phyloP scores from a whole-genome alignment of 345 rosid species.

The Lepidium africanum region DNA sequence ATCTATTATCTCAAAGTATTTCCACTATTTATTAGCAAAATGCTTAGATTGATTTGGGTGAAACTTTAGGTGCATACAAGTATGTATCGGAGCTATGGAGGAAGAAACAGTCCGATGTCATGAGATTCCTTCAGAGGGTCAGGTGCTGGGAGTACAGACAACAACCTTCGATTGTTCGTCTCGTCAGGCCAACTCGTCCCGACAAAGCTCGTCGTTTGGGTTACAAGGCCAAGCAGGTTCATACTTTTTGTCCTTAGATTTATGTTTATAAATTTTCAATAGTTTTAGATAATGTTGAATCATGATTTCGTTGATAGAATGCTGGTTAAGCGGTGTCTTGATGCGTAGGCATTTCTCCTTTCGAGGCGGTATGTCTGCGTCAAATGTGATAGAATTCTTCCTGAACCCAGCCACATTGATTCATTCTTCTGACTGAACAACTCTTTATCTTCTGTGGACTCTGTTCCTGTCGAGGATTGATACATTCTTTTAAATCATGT shows the following conservation, averaged over 20 bases:
- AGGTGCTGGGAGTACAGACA: slow-evolving; percentile 93
- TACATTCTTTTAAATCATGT: background rate
- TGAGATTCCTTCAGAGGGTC: slow-evolving; percentile 63
- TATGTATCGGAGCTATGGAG: slow-evolving; percentile 89
- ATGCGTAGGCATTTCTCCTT: too few relatives aligned
- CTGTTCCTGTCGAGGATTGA: slow-evolving; percentile 28
- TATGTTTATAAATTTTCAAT: too few relatives aligned
- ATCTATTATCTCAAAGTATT: too few relatives aligned
- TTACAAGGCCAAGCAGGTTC: background rate
- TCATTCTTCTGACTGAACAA: slow-evolving; percentile 23
- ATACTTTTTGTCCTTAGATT: too few relatives aligned
- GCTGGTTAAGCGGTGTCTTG: too few relatives aligned
- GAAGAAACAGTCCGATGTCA: slow-evolving; percentile 39
- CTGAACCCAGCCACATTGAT: slow-evolving; percentile 24
- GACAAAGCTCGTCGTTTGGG: slow-evolving; percentile 63
- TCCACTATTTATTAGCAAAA: too few relatives aligned
- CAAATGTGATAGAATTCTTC: slow-evolving; percentile 17
- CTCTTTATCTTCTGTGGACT: slow-evolving; percentile 21
- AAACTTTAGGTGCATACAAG: slow-evolving; percentile 63
- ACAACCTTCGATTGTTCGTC: slow-evolving; percentile 74
- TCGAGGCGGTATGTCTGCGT: too few relatives aligned
- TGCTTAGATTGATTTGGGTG: too few relatives aligned
- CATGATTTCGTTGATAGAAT: too few relatives aligned
- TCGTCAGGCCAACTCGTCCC: background rate
- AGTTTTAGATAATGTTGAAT: too few relatives aligned